Evolutionary conservation across 179 eudicot genomes (phyloP), one percentile per base, ranked within the genome.

Genomic region (Vitellaria paradoxa): DNA sequence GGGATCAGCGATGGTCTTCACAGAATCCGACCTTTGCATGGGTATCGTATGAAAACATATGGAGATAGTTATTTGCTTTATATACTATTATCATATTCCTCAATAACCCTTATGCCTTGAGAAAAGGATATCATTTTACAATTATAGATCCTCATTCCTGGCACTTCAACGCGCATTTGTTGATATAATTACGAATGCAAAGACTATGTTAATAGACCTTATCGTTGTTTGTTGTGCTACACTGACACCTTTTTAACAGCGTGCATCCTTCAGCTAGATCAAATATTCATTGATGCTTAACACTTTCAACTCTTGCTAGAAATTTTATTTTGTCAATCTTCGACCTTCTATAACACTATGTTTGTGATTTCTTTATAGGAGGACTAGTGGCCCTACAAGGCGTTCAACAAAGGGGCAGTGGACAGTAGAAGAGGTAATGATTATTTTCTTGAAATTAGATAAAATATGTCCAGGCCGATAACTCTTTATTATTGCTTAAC

Each of bases 341-440:
- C 59, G 24, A 76, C 37, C 59, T 52, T 45, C 40, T 72, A 42
- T 62, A 61, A 60, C n/a, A 11, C 18, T 71, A 30, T 73, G n/a
- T n/a, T n/a, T n/a, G 62, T 53, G 7, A 18, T 76, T 75, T 9
- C 69, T 72, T 65, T 77, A 11, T 81, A 96, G 99, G 94, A 91
- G 99, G 79, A 92, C 98, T 23, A 92, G 88, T 81, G 99, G 99
- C 77, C 99, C 99, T 75, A 91, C 98, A 72, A 91, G 99, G 89
- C 94, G 98, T 79, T 96, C 98, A 23, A 89, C 99, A 30, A 96
- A 88, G 83, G 99, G 99, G 66, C 98, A 96, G 71, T 96, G 99
- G 99, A 94, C 98, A 75, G 77, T 90, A 46, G 97, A 94, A 78
- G 99, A 96, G 97, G 99, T 92, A 86, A 59, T 56, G 30, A 15